Percentiles rank a stretch among this genome's conserved stretches.
These are phyloP conservation scores for Penicillium antarcticum DNA, from an alignment of 495 filamentous ascomycete genomes.

Conservation along the genomic window DNA sequence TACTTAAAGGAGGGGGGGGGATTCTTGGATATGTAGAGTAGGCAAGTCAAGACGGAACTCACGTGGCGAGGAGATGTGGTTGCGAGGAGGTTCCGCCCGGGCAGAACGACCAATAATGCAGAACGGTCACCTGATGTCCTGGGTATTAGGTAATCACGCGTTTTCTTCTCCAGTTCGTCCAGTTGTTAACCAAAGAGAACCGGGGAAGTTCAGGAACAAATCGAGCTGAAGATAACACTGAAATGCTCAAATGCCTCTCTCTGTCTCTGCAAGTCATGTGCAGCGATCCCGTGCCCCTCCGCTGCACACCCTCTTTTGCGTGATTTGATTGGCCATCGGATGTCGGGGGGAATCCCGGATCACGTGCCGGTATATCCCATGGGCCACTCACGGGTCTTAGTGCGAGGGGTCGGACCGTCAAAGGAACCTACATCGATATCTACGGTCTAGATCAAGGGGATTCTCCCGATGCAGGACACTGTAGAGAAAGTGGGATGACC, in stretches of 20 bases:
- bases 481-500: neutral
- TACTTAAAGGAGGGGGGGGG: slow-evolving; percentile 31
- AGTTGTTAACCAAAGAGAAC: neutral
- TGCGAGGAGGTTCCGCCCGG: slow-evolving; percentile 25
- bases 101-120: slow-evolving; percentile 25
- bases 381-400: slow-evolving; percentile 1
- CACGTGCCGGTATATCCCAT: slow-evolving; percentile 14
- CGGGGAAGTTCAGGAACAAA: neutral
- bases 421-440: no score
- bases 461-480: neutral
- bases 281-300: slow-evolving; percentile 42
- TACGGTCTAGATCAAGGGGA: neutral
- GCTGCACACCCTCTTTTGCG: neutral
- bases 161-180: neutral
- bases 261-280: slow-evolving; percentile 35
- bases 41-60: slow-evolving; percentile 42
- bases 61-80: slow-evolving; percentile 36
- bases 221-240: slow-evolving; percentile 7
- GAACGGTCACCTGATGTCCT: slow-evolving; percentile 34
- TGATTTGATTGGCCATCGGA: slow-evolving; percentile 31
- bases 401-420: neutral
- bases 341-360: slow-evolving; percentile 22
- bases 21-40: slow-evolving; percentile 27
- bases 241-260: neutral
- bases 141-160: slow-evolving; percentile 5